phyloP scores from a whole-genome alignment of 139 green algal species.

The Picochlorum sp. region DNA sequence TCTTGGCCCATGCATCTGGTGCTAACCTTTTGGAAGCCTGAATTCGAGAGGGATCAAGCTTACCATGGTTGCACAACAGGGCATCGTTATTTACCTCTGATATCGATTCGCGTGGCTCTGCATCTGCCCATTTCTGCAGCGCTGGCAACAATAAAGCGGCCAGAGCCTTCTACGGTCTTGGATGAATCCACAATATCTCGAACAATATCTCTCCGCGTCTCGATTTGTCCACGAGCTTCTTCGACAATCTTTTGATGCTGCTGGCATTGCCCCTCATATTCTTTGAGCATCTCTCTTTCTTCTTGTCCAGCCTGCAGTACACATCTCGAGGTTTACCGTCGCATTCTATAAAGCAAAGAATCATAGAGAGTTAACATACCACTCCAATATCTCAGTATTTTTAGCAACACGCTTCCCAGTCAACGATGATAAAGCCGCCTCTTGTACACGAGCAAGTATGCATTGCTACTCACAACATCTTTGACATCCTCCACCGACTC shows the following conservation, averaged over 20 bases:
- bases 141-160: conserved; percentile 24
- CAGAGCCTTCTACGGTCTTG: conserved; percentile 6
- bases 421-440: too few relatives aligned
- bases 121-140: conserved; percentile 38
- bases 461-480: conserved; percentile 41
- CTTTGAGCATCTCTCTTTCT: not conserved
- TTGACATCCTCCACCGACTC: not conserved
- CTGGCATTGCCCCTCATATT: not conserved
- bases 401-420: too few relatives aligned
- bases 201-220: not conserved
- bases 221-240: conserved; percentile 9
- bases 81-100: conserved; percentile 36
- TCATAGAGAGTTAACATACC: too few relatives aligned
- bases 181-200: not conserved
- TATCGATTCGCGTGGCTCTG: not conserved
- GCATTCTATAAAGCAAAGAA: too few relatives aligned
- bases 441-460: conserved; percentile 72
- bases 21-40: conserved; percentile 24
- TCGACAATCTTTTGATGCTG: not conserved
- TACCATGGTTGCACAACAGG: conserved; percentile 47
- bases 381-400: too few relatives aligned
- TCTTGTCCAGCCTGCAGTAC: not conserved
- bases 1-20: conserved; percentile 16
- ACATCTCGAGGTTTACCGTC: too few relatives aligned
- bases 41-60: conserved; percentile 39